Evolutionary conservation across 2,329 filamentous ascomycete species (phyloP), one percentile per base, ranked within the genome.

Genomic region (Leptographium wingfieldii): DNA sequence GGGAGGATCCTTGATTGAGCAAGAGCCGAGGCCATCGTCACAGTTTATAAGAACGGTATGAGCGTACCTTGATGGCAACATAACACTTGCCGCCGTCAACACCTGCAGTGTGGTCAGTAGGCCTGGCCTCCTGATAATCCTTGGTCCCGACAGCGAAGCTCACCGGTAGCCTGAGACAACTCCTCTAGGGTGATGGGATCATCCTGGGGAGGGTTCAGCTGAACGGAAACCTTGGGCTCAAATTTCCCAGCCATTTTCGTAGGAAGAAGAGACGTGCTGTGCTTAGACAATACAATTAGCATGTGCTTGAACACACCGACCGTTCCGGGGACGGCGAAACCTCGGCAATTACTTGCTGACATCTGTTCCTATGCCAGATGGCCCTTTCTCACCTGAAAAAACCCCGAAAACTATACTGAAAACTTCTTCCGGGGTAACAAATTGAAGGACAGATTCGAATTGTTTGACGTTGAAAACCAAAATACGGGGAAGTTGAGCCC

Each of bases 121-220:
- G 19, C 46, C 16, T 25, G 6, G 12, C 19, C 33, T 38, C 11
- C 5, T 11, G 12, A 12, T 38, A 3, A 27, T 29, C 43, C 19
- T 3, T n/a, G 38, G 38, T 19, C 19, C 7, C 16, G 6, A n/a
- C 16, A 48, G 29, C 10, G 33, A 35, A 33, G 43, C 84, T 68
- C 78, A 95, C 94, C 94, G 70, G 94, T 84, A 67, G 90, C 90
- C 71, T 87, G 86, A 48, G 86, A 79, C 63, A 99, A 80, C 67
- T 92, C 85, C 61, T 94, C 88, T 1, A 80, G 69, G n/a, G 85
- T 85, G 67, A 99, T 96, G 46, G 82, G 81, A 68, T 96, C 92
- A 69, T 90, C 81, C 75, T 95, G 97, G 16, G 94, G 94, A 46
- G 90, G 86, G 61, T 87, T 79, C 61, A 99, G 82, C 60, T 85